Conservation (phyloP, 116 monocot species). For the Phalaenopsis hybrid region DNA sequence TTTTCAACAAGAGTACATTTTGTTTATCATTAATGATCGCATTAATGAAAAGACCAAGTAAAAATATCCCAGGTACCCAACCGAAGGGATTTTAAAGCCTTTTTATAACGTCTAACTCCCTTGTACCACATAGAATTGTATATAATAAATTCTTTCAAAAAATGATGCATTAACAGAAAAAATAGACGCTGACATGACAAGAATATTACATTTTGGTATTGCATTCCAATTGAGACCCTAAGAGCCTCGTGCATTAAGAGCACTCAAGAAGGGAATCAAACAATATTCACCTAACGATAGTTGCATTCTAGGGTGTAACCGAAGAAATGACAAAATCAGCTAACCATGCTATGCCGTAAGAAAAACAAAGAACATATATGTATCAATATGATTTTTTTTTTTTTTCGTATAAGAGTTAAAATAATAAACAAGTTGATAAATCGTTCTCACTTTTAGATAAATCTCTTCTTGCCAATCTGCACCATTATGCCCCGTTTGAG, state of each 20-base stretch:
- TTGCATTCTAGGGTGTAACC: not conserved
- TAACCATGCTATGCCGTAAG: not conserved
- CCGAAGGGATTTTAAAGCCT: not conserved
- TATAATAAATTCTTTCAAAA: too few relatives aligned
- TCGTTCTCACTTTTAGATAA: slow-evolving; percentile 50
- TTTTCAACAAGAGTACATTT: not conserved
- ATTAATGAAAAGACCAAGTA: not conserved
- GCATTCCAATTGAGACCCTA: not conserved
- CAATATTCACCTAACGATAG: not conserved
- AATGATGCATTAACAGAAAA: not conserved
- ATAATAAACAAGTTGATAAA: not conserved
- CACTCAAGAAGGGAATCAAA: not conserved
- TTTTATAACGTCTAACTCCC: not conserved
- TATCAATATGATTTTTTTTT: not conserved
- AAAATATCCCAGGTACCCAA: not conserved
- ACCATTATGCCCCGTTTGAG: slow-evolving; percentile 32
- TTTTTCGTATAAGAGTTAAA: not conserved
- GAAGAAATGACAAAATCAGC: not conserved
- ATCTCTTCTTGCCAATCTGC: slow-evolving; percentile 50
- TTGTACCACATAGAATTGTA: too few relatives aligned
- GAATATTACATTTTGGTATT: not conserved
- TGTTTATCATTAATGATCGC: not conserved
- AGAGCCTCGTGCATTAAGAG: not conserved
- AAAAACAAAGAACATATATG: not conserved
- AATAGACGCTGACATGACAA: not conserved